Evolutionary conservation across 371 early-diverging fungal species (phyloP).

Genomic region (Actinomortierella wolfii): DNA sequence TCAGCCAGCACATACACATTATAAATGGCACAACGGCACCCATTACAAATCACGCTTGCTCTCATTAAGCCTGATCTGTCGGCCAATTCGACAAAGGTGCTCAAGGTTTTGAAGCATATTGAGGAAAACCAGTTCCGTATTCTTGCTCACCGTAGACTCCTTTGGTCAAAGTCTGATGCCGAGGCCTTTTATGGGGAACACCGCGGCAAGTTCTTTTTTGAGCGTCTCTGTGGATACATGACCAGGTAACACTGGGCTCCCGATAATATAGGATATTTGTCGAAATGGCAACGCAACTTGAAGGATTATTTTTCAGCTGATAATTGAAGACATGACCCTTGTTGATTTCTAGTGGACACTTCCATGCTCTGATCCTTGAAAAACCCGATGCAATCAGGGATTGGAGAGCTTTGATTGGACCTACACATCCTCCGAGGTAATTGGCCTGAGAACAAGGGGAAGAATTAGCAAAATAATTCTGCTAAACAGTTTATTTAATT

Average conservation of each 20-base stretch:
- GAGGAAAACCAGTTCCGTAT: constrained; percentile 53
- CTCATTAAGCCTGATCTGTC: constrained; percentile 80
- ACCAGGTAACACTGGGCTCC: constrained; percentile 53
- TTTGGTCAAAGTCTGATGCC: constrained; percentile 70
- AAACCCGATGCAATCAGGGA: constrained; percentile 66
- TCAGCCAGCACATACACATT: background rate
- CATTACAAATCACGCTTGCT: constrained; percentile 67
- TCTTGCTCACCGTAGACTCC: constrained; percentile 48
- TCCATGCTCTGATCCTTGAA: constrained; percentile 60
- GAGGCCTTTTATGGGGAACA: constrained; percentile 69
- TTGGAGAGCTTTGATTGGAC: constrained; percentile 70
- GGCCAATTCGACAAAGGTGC: constrained; percentile 54
- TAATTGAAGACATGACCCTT: too few species aligned
- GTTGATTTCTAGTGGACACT: constrained; percentile 57
- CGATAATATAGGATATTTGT: background rate
- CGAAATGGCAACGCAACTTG: too few species aligned
- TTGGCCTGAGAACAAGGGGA: background rate
- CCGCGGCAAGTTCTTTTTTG: constrained; percentile 68
- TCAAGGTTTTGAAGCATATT: constrained; percentile 45
- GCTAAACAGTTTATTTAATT: too few species aligned
- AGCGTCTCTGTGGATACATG: constrained; percentile 72
- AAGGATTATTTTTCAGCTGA: background rate
- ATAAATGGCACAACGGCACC: constrained; percentile 38
- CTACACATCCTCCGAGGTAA: constrained; percentile 71
- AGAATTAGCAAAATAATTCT: too few species aligned